Evolutionary conservation across 208 protist genomes (phyloP).

Genomic region (Leptomonas seymouri): DNA sequence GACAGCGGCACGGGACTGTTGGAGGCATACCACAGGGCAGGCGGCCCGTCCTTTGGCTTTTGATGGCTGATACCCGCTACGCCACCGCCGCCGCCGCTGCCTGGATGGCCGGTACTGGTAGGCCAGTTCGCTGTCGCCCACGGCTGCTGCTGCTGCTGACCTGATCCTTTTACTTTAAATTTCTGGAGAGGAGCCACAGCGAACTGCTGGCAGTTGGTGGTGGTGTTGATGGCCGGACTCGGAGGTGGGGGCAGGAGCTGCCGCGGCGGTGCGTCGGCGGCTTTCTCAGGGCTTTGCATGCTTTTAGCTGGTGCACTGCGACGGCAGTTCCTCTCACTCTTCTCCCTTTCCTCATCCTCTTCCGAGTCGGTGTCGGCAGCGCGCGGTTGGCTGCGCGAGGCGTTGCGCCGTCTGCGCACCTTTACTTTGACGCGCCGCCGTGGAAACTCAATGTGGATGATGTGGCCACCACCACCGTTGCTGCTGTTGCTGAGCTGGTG

Average conservation of each 20-base stretch:
- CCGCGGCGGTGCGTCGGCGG: background rate
- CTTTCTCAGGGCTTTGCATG: background rate
- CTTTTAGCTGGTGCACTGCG: background rate
- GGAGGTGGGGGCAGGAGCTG: conserved; percentile 27
- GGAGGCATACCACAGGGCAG: conserved; percentile 29
- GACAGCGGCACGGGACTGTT: conserved; percentile 29
- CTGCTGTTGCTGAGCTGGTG: background rate
- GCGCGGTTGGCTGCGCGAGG: conserved; percentile 17
- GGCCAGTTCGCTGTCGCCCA: conserved; percentile 29
- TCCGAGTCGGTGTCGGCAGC: conserved; percentile 1
- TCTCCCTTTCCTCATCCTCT: background rate
- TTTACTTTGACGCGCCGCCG: conserved; percentile 26
- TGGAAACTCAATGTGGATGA: conserved; percentile 17
- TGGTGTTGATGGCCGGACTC: conserved; percentile 17
- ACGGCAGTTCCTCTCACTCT: background rate
- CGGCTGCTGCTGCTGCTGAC: conserved; percentile 22
- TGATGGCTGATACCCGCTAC: background rate
- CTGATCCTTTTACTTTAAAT: conserved; percentile 2
- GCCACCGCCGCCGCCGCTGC: background rate
- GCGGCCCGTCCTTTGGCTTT: conserved; percentile 18
- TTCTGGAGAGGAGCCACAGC: conserved; percentile 16
- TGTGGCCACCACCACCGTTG: background rate
- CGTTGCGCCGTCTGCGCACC: conserved; percentile 25
- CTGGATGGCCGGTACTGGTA: background rate
- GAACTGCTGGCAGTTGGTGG: conserved; percentile 12